phyloP scores from a whole-genome alignment of 2,329 filamentous ascomycete species.

The Dactylellina haptotyla region DNA sequence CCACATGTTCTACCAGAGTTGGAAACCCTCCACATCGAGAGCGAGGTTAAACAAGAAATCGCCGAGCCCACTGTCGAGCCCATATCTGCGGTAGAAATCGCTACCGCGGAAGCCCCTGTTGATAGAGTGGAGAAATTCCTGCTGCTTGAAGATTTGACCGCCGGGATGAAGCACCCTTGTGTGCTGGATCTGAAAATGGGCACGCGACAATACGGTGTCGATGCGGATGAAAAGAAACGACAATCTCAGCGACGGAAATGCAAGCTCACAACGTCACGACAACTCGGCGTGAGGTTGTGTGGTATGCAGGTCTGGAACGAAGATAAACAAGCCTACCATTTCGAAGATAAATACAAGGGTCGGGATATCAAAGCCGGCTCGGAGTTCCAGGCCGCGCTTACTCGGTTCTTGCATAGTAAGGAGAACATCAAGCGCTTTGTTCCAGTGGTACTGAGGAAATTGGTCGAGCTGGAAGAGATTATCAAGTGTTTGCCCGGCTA shows the following conservation, averaged over 20 bases:
- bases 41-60: constrained; percentile 59
- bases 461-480: constrained; percentile 83
- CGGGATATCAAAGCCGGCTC: constrained; percentile 84
- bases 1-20: constrained; percentile 16
- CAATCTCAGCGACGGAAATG: constrained; percentile 93
- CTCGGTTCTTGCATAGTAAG: constrained; percentile 89
- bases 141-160: constrained; percentile 90
- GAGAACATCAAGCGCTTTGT: constrained; percentile 84
- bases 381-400: constrained; percentile 89
- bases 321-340: constrained; percentile 83
- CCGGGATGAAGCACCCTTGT: constrained; percentile 94
- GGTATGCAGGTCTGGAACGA: constrained; percentile 97
- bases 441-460: constrained; percentile 83
- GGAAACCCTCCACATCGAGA: constrained; percentile 39
- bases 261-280: constrained; percentile 86
- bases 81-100: constrained; percentile 1
- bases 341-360: constrained; percentile 98
- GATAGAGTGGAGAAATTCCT: constrained; percentile 88
- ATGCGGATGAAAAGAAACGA: constrained; percentile 90
- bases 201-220: constrained; percentile 93
- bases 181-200: constrained; percentile 99
- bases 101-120: constrained; percentile 60
- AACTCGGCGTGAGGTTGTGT: constrained; percentile 91
- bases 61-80: constrained; percentile 57
- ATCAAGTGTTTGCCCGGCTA: constrained; percentile 83